These are phyloP conservation scores for Vitis rotundifolia DNA, from an alignment of 164 flowering plant species.

Conservation along the genomic window DNA sequence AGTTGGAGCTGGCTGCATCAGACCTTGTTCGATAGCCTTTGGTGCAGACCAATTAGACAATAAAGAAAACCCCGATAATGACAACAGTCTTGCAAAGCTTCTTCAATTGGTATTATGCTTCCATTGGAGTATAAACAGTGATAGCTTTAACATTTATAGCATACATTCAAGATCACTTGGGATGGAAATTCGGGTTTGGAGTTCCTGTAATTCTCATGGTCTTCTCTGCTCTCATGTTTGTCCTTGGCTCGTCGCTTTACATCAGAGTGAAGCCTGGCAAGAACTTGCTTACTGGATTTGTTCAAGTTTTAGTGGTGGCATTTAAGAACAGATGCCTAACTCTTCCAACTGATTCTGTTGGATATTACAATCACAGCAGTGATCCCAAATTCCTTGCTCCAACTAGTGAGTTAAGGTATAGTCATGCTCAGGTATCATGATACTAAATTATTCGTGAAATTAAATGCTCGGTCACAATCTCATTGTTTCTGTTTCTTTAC, in stretches of 20 bases:
- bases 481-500: no score
- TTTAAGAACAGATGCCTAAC: constrained; percentile 20
- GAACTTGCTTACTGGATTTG: constrained; percentile 24
- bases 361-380: constrained; percentile 11
- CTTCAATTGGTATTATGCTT: constrained; percentile 36
- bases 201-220: constrained; percentile 23
- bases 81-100: constrained; percentile 17
- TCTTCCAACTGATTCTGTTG: constrained; percentile 3
- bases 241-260: constrained; percentile 30
- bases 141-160: constrained; percentile 20
- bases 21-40: constrained; percentile 31
- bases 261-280: constrained; percentile 16
- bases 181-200: constrained; percentile 38
- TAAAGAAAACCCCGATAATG: neutral
- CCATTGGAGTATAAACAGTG: constrained; percentile 2
- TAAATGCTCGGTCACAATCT: no score
- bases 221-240: constrained; percentile 18
- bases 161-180: constrained; percentile 26
- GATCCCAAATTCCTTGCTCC: constrained; percentile 19
- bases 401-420: constrained; percentile 30
- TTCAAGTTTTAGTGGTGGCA: constrained; percentile 27
- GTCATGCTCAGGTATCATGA: neutral
- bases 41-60: constrained; percentile 35
- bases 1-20: constrained; percentile 36
- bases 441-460: no score